Conservation (phyloP, 1,284 basidiomycete species). For the Mycosarcoma maydis region DNA sequence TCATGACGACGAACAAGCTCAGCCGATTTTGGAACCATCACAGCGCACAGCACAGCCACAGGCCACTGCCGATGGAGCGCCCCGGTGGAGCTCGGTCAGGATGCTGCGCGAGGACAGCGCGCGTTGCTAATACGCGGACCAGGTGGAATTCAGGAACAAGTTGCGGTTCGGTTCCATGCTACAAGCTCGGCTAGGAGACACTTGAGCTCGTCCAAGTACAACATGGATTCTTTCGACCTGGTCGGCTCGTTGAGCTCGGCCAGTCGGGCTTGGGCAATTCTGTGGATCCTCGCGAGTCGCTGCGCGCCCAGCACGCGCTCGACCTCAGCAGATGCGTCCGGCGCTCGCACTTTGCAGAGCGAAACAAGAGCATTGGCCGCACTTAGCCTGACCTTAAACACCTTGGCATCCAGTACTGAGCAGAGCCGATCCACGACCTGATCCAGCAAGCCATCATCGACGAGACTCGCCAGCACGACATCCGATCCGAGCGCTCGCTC, state of each 20-base stretch:
- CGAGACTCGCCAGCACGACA: conserved; percentile 1
- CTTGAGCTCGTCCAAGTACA: conserved; percentile 30
- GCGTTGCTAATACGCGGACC: too few relatives aligned
- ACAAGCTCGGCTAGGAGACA: conserved; percentile 5
- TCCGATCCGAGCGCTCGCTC: conserved; percentile 24
- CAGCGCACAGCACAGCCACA: conserved; percentile 15
- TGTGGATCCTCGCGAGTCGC: conserved; percentile 3
- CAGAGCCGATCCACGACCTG: conserved; percentile 17
- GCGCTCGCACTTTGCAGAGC: conserved; percentile 1
- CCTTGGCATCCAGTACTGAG: conserved; percentile 11
- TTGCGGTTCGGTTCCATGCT: too few relatives aligned
- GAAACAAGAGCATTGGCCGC: conserved; percentile 24
- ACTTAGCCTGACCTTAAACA: conserved; percentile 34
- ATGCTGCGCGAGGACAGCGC: conserved; percentile 16
- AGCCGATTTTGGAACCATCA: conserved; percentile 15
- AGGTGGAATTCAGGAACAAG: too few relatives aligned
- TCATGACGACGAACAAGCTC: conserved; percentile 11
- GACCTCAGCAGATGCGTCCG: too few relatives aligned
- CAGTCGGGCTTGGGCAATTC: conserved; percentile 11
- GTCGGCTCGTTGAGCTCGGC: conserved; percentile 4
- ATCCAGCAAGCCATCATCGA: conserved; percentile 10
- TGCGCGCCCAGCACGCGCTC: conserved; percentile 14
- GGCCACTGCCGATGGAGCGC: conserved; percentile 1
- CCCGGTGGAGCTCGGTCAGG: conserved; percentile 23
- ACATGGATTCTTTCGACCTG: conserved; percentile 15